These are phyloP conservation scores for Orychophragmus violaceus DNA, from an alignment of 345 rosid genomes.

Conservation along the genomic window DNA sequence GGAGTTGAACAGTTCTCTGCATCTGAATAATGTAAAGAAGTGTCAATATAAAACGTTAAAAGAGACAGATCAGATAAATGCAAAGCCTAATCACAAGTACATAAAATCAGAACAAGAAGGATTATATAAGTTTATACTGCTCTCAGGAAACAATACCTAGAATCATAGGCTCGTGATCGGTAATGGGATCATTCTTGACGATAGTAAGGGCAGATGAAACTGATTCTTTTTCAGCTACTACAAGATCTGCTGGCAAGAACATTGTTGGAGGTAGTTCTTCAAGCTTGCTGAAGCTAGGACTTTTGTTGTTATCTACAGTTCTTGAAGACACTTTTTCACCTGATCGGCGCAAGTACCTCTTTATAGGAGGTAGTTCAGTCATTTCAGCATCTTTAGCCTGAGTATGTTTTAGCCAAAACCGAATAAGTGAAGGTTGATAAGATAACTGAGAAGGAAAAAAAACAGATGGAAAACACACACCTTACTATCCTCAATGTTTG, in stretches of 20 bases:
- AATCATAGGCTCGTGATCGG: constrained; percentile 6
- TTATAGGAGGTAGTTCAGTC: constrained; percentile 5
- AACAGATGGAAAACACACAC: too few species aligned
- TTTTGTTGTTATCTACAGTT: background rate
- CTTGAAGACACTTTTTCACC: background rate
- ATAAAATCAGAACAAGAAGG: background rate
- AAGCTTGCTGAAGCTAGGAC: constrained; percentile 10
- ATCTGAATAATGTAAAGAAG: constrained; percentile 26
- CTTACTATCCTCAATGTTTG: too few species aligned
- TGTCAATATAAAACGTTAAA: background rate
- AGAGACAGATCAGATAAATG: background rate
- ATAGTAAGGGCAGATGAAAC: background rate
- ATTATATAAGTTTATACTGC: background rate
- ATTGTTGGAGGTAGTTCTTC: background rate
- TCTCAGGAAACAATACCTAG: background rate
- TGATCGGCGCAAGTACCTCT: background rate
- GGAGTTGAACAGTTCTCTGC: constrained; percentile 19
- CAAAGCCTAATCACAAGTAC: background rate
- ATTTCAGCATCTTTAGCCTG: background rate
- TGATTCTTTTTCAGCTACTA: background rate
- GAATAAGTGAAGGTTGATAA: background rate
- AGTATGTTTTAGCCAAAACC: too few species aligned
- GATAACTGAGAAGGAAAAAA: background rate
- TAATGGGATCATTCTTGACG: background rate
- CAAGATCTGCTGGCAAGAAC: background rate